These are phyloP conservation scores for Karstenula rhodostoma DNA, from an alignment of 2,329 filamentous ascomycete species.

Conservation along the genomic window DNA sequence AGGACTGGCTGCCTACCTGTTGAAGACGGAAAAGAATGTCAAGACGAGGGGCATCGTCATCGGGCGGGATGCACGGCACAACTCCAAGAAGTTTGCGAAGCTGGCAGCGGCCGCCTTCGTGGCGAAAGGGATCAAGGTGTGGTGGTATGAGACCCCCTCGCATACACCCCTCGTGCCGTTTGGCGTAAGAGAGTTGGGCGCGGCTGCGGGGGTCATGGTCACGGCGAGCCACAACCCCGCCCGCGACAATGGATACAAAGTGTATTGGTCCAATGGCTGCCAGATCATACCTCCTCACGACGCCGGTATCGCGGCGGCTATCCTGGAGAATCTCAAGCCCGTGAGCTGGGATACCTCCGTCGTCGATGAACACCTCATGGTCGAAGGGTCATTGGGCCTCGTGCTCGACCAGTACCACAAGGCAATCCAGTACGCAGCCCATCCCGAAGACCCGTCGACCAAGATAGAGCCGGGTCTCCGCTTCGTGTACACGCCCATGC, in stretches of 20 bases:
- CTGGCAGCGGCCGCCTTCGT: conserved; percentile 68
- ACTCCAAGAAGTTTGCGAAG: conserved; percentile 67
- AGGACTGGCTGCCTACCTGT: conserved; percentile 68
- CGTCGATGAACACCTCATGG: conserved; percentile 51
- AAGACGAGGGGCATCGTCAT: conserved; percentile 63
- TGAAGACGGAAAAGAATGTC: conserved; percentile 54
- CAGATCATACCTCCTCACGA: conserved; percentile 72
- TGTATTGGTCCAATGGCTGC: conserved; percentile 71
- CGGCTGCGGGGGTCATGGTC: conserved; percentile 70
- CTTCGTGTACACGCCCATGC: conserved; percentile 66
- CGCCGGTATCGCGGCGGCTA: conserved; percentile 64
- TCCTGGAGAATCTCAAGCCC: conserved; percentile 63
- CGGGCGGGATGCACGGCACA: conserved; percentile 69
- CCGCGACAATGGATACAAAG: conserved; percentile 72
- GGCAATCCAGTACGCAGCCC: conserved; percentile 52
- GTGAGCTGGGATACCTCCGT: conserved; percentile 57
- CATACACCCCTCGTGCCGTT: conserved; percentile 71
- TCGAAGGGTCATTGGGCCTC: conserved; percentile 53
- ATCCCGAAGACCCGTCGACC: conserved; percentile 33
- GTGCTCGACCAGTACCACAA: conserved; percentile 55
- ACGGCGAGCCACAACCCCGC: conserved; percentile 72
- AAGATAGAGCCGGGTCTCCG: conserved; percentile 38
- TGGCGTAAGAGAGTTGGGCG: conserved; percentile 61
- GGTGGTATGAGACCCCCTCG: conserved; percentile 64
- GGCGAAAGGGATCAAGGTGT: conserved; percentile 65